Evolutionary conservation across 1,284 basidiomycete genomes (phyloP), one percentile per base, ranked within the genome.

Genomic region (Tremellales sp.): DNA sequence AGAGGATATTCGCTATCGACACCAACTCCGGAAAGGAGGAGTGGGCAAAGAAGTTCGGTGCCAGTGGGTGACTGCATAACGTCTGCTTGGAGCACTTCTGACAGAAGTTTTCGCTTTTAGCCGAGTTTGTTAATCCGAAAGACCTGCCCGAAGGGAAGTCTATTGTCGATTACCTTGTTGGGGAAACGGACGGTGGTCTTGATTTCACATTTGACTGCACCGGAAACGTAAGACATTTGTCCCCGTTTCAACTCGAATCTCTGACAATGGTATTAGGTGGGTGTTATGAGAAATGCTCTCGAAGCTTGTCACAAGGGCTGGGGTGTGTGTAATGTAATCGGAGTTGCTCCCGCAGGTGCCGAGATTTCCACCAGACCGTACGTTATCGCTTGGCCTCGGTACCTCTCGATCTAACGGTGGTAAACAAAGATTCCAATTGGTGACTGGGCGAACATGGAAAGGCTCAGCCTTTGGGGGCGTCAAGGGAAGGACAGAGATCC

Each of bases 251-350:
- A 36, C 10, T 8, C 34, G 16, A 21, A 36, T 21, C 40, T 36
- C 12, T n/a, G n/a, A n/a, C n/a, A n/a, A n/a, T n/a, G n/a, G n/a
- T n/a, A n/a, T 24, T 42, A 85, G 84, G 83, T 92, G 13, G 75
- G 88, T 33, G 94, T 97, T 50, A 98, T 98, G 94, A 84, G 94
- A 55, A 78, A 84, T 44, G 95, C 94, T 27, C 81, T 98, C 43
- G 94, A 98, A 76, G 86, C 89, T 16, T 97, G 93, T 73, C 95
- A 98, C 76, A 98, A 98, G 73, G 92, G 92, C n/a, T 97, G 92
- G 92, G 94, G 95, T 66, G 85, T 97, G 33, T 90, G 75, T 42
- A 6, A 12, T 25, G 14, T 25, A 6, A 8, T 39, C 24, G 37
- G 89, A 57, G 90, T 94, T 33, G 90, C 90, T 5, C 87, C 90